Percentiles rank a stretch among this genome's conserved stretches.
Conservation (phyloP, 73 alveolate species). For the Breviolum minutum region DNA sequence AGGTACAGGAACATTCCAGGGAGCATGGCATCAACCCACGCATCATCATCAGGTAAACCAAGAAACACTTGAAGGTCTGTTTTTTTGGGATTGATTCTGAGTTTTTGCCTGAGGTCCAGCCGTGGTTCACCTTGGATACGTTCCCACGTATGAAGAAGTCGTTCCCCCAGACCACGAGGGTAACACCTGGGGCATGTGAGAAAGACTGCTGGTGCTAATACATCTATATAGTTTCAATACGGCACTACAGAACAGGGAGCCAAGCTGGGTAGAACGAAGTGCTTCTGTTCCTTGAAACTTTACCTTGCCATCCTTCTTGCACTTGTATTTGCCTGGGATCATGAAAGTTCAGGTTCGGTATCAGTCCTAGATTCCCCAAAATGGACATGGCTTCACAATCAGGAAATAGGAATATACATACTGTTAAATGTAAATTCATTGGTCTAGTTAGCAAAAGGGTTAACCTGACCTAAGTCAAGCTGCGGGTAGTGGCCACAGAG, state of each 20-base stretch:
- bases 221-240: not conserved
- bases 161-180: constrained; percentile 4
- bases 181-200: not conserved
- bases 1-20: constrained; percentile 23
- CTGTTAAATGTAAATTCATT: too few species aligned
- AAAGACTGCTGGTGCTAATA: not conserved
- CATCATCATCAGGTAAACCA: not conserved
- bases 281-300: constrained; percentile 7
- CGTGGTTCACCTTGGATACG: not conserved
- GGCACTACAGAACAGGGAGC: not conserved
- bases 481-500: not conserved
- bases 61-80: not conserved
- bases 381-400: too few species aligned
- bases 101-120: constrained; percentile 2
- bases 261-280: not conserved
- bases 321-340: not conserved
- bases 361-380: too few species aligned
- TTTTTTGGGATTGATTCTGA: not conserved
- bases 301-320: constrained; percentile 22
- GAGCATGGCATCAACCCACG: not conserved
- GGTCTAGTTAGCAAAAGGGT: too few species aligned
- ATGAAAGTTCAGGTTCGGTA: too few species aligned
- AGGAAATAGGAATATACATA: too few species aligned
- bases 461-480: not conserved
- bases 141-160: not conserved